Evolutionary conservation across 2,329 filamentous ascomycete species (phyloP).

Genomic region (Macrophomina tecta): DNA sequence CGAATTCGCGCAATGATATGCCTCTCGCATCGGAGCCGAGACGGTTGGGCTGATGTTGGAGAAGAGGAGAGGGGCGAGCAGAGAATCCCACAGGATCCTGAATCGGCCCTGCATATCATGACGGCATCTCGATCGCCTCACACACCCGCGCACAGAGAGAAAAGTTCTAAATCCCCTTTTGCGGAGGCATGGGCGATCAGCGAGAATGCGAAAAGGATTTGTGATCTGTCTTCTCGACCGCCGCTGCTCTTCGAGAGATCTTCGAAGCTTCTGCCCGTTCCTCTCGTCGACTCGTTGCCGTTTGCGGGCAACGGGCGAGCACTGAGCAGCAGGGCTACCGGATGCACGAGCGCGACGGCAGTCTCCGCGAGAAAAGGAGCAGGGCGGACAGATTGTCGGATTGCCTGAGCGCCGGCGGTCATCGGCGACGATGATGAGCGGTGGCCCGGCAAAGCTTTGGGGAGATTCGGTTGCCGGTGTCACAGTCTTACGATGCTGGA

Average conservation of each 20-base stretch:
- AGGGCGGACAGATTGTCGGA: constrained; percentile 3
- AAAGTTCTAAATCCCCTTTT: constrained; percentile 2
- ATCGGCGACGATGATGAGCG: constrained; percentile 17
- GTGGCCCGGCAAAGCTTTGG: constrained; percentile 9
- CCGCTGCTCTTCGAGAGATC: constrained; percentile 9
- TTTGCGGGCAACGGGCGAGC: constrained; percentile 2
- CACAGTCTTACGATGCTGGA: constrained; percentile 4
- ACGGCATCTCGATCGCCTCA: constrained; percentile 9
- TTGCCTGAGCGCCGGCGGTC: background rate
- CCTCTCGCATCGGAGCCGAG: constrained; percentile 4
- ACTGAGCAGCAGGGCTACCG: background rate
- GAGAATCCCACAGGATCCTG: background rate
- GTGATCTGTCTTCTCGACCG: constrained; percentile 8
- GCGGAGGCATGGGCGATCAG: constrained; percentile 11
- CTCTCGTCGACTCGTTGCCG: constrained; percentile 4
- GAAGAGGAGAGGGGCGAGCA: background rate
- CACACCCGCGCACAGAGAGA: background rate
- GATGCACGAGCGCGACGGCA: constrained; percentile 7
- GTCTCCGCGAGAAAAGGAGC: constrained; percentile 16
- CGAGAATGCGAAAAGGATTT: background rate
- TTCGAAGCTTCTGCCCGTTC: constrained; percentile 9
- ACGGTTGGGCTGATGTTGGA: constrained; percentile 1
- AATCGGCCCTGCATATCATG: constrained; percentile 5
- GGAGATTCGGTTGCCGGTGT: background rate
- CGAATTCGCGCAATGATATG: constrained; percentile 23